Evolutionary conservation across 257 asterid species (phyloP).

Genomic region (Nicotiana undulata): DNA sequence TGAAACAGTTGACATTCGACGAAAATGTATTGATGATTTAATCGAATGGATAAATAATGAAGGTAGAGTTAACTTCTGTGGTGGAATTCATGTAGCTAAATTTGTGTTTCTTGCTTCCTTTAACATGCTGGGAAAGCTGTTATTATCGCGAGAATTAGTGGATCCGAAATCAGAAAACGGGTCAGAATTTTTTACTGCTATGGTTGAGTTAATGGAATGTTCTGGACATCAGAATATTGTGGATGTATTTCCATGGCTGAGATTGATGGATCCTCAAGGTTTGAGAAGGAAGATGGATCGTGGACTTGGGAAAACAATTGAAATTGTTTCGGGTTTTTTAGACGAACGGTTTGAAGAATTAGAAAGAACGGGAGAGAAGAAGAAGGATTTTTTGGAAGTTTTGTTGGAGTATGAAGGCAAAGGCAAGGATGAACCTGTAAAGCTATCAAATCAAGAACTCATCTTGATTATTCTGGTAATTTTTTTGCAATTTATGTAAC

Average conservation of each 20-base stretch:
- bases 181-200: slow-evolving; percentile 32
- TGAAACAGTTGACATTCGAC: slow-evolving; percentile 23
- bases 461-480: slow-evolving; percentile 41
- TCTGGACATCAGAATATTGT: slow-evolving; percentile 33
- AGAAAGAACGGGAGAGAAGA: slow-evolving; percentile 1
- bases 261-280: slow-evolving; percentile 42
- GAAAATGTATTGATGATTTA: slow-evolving; percentile 31
- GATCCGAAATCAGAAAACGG: slow-evolving; percentile 33
- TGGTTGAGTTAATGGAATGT: slow-evolving; percentile 37
- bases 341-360: slow-evolving; percentile 24
- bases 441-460: slow-evolving; percentile 38
- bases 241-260: slow-evolving; percentile 41
- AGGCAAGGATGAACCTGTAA: slow-evolving; percentile 28
- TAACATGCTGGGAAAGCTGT: slow-evolving; percentile 45
- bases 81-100: slow-evolving; percentile 16
- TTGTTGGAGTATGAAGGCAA: slow-evolving; percentile 36
- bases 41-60: slow-evolving; percentile 26
- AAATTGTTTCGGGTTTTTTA: slow-evolving; percentile 31
- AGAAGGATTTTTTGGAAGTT: slow-evolving; percentile 48
- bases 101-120: slow-evolving; percentile 38
- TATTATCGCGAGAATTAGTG: slow-evolving; percentile 39
- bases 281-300: slow-evolving; percentile 30
- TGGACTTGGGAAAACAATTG: slow-evolving; percentile 28
- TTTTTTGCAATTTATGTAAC: no score
- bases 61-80: not conserved